These are phyloP conservation scores for Podaxis mareebaensis DNA, from an alignment of 768 basidiomycete species.

Conservation along the genomic window DNA sequence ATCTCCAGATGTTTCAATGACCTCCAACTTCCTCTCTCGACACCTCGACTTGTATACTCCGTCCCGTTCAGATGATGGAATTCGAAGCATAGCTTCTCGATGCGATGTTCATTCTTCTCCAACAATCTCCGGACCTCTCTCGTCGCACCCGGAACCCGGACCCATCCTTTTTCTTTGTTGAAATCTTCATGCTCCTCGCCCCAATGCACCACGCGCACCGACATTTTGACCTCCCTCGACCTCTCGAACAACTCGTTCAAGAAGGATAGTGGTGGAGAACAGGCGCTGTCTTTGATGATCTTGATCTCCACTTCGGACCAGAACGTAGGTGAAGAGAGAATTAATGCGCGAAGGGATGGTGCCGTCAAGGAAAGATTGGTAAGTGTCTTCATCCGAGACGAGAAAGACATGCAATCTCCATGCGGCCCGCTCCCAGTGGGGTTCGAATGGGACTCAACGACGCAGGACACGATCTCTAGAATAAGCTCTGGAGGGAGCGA, in stretches of 20 bases:
- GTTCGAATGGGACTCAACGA: background rate
- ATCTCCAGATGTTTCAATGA: constrained; percentile 10
- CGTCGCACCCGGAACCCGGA: background rate
- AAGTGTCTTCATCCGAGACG: background rate
- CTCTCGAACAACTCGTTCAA: constrained; percentile 4
- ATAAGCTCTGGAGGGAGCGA: constrained; percentile 3
- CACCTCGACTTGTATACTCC: background rate
- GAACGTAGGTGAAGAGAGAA: constrained; percentile 5
- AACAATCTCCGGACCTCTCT: background rate
- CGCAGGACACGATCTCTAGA: constrained; percentile 1
- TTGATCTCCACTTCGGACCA: constrained; percentile 12
- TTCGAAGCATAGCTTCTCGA: constrained; percentile 3
- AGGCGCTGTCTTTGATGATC: constrained; percentile 7
- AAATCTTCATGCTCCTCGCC: constrained; percentile 2
- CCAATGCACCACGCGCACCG: constrained; percentile 1
- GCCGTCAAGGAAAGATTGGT: constrained; percentile 7
- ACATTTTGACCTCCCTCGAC: constrained; percentile 1
- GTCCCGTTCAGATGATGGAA: constrained; percentile 12
- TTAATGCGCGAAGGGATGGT: constrained; percentile 6
- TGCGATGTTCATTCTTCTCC: background rate
- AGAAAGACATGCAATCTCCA: background rate
- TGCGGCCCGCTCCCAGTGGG: background rate
- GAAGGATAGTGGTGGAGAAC: constrained; percentile 9
- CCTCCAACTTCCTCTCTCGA: background rate
- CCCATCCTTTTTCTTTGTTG: background rate